phyloP scores from a whole-genome alignment of 495 filamentous ascomycete species.

The Aspergillus biplanus region DNA sequence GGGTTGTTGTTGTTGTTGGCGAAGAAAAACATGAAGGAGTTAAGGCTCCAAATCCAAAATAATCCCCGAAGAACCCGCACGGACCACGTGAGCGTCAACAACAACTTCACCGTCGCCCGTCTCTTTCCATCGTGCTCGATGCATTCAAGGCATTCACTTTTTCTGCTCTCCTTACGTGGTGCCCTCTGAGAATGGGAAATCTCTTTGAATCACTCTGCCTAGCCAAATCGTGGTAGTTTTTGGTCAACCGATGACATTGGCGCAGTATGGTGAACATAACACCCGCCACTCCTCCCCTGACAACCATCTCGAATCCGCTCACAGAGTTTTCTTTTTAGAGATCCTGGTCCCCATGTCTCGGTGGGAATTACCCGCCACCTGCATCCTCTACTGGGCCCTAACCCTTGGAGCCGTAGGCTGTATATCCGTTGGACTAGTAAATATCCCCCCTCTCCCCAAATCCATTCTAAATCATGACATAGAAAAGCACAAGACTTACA shows the following conservation, averaged over 20 bases:
- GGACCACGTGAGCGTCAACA: constrained; percentile 33
- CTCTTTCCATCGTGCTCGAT: background rate
- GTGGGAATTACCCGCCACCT: background rate
- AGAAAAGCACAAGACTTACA: background rate
- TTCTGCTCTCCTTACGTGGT: too few species aligned
- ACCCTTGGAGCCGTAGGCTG: constrained; percentile 11
- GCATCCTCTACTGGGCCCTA: constrained; percentile 14
- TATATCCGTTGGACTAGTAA: constrained; percentile 25
- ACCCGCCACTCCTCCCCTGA: background rate
- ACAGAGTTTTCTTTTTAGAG: background rate
- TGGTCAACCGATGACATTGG: background rate
- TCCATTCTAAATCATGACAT: background rate
- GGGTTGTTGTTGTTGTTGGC: background rate
- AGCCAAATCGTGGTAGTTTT: too few species aligned
- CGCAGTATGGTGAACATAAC: background rate
- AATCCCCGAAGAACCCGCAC: constrained; percentile 37
- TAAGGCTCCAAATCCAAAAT: constrained; percentile 34
- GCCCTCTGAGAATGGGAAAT: too few species aligned
- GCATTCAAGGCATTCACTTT: too few species aligned
- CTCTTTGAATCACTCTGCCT: too few species aligned
- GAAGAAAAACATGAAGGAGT: constrained; percentile 25
- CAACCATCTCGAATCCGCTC: background rate
- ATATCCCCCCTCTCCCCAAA: constrained; percentile 13
- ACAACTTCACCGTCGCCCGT: background rate
- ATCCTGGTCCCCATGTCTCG: background rate